phyloP scores from a whole-genome alignment of 768 basidiomycete species.

The Auriscalpium vulgare region DNA sequence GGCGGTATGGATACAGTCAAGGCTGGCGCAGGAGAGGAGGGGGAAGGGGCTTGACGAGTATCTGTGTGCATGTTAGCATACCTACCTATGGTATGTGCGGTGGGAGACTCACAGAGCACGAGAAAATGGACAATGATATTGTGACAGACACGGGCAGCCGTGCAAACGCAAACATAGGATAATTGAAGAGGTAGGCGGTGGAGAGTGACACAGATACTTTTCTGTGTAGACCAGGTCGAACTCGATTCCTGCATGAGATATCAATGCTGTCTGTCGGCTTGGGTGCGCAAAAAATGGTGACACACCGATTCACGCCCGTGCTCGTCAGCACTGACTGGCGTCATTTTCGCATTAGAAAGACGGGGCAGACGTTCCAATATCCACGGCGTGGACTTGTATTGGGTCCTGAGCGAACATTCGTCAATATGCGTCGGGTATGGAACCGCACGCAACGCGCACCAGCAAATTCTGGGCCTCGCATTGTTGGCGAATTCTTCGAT shows the following conservation, averaged over 20 bases:
- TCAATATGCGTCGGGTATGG: not conserved
- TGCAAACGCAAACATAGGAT: constrained; percentile 75
- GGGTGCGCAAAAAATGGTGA: not conserved
- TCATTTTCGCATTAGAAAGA: constrained; percentile 60
- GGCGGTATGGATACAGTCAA: constrained; percentile 72
- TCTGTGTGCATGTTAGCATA: constrained; percentile 29
- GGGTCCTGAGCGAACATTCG: constrained; percentile 49
- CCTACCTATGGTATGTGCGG: not conserved
- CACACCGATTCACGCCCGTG: constrained; percentile 13
- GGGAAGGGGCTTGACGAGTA: constrained; percentile 56
- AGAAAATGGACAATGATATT: constrained; percentile 68
- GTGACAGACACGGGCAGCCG: constrained; percentile 77
- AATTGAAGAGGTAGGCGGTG: constrained; percentile 79
- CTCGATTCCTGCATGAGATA: constrained; percentile 53
- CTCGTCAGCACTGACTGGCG: constrained; percentile 22
- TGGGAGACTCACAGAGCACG: constrained; percentile 45
- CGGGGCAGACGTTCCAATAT: constrained; percentile 80
- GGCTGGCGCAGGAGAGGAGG: constrained; percentile 45
- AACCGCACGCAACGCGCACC: constrained; percentile 32
- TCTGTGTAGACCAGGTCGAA: constrained; percentile 84
- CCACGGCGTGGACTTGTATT: constrained; percentile 77
- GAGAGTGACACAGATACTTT: constrained; percentile 76
- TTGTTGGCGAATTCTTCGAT: constrained; percentile 79
- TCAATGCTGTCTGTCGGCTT: constrained; percentile 11
- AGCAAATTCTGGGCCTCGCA: constrained; percentile 64